Conservation (phyloP, 495 filamentous ascomycete genomes). For the Evernia prunastri region DNA sequence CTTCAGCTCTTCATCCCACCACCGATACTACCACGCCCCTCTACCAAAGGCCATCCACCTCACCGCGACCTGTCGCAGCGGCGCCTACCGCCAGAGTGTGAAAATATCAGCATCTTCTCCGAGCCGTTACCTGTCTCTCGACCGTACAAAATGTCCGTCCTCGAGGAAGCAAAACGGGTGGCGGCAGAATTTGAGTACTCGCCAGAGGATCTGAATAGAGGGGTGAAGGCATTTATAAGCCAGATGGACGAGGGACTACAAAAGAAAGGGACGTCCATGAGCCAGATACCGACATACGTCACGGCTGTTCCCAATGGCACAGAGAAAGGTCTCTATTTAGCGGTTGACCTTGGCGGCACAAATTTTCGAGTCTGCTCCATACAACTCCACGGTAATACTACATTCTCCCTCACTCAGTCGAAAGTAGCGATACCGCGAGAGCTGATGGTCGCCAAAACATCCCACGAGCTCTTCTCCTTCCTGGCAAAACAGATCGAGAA, state of each 20-base stretch:
- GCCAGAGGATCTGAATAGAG: slow-evolving; percentile 68
- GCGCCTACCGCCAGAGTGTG: slow-evolving; percentile 14
- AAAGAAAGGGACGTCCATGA: slow-evolving; percentile 71
- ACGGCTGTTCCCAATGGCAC: slow-evolving; percentile 95
- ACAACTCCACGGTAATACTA: slow-evolving; percentile 82
- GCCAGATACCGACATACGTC: slow-evolving; percentile 95
- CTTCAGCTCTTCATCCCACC: slow-evolving; percentile 21
- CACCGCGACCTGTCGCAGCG: slow-evolving; percentile 8
- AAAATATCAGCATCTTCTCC: slow-evolving; percentile 16
- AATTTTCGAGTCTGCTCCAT: slow-evolving; percentile 98
- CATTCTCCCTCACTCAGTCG: slow-evolving; percentile 82
- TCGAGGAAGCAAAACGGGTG: slow-evolving; percentile 69
- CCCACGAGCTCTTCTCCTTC: slow-evolving; percentile 86
- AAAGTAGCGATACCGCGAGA: slow-evolving; percentile 87
- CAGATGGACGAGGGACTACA: slow-evolving; percentile 84
- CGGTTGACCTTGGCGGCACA: slow-evolving; percentile 93
- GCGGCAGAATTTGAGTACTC: slow-evolving; percentile 82
- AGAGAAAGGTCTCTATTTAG: slow-evolving; percentile 93
- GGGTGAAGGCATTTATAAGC: slow-evolving; percentile 74
- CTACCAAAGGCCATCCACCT: background rate
- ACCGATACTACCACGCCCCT: background rate
- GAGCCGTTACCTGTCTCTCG: slow-evolving; percentile 22
- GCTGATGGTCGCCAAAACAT: slow-evolving; percentile 82
- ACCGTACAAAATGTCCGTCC: slow-evolving; percentile 46
- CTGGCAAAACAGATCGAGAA: slow-evolving; percentile 82